phyloP scores from a whole-genome alignment of 495 filamentous ascomycete species.

The Aspergillus sclerotiicarbonarius region DNA sequence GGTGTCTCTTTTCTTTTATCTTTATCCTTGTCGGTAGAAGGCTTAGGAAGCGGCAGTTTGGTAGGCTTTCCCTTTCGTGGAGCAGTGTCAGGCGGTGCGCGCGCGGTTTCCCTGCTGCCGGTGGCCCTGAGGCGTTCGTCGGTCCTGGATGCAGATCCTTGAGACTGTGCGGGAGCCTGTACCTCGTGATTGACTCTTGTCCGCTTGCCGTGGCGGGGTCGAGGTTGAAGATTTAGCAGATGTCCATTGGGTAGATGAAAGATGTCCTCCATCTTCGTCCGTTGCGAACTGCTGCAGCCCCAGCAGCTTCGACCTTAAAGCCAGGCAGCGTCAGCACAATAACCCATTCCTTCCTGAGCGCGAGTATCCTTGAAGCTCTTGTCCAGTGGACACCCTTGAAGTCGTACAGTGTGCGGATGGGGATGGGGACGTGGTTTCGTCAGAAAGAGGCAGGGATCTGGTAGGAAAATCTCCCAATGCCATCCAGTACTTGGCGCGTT shows the following conservation, averaged over 20 bases:
- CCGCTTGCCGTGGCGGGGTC: slow-evolving; percentile 17
- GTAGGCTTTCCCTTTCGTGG: slow-evolving; percentile 26
- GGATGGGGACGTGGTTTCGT: background rate
- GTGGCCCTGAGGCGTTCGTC: background rate
- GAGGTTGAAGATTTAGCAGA: slow-evolving; percentile 35
- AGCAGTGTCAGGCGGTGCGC: slow-evolving; percentile 5
- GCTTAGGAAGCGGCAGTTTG: slow-evolving; percentile 35
- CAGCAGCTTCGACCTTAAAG: slow-evolving; percentile 14
- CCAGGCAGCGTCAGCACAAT: slow-evolving; percentile 16
- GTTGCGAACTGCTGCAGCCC: slow-evolving; percentile 3
- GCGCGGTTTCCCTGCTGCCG: background rate
- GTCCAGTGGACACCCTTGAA: background rate
- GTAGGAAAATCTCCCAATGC: background rate
- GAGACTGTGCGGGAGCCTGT: background rate
- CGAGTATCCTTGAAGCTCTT: background rate
- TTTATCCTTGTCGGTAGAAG: slow-evolving; percentile 19
- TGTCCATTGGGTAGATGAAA: slow-evolving; percentile 35
- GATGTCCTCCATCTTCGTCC: slow-evolving; percentile 26
- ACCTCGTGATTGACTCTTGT: slow-evolving; percentile 2
- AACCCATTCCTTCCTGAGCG: slow-evolving; percentile 25
- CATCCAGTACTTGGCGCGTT: background rate
- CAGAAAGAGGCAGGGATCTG: background rate
- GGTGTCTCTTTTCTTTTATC: slow-evolving; percentile 9
- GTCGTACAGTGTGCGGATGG: slow-evolving; percentile 3
- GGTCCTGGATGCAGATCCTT: background rate